Evolutionary conservation across 495 filamentous ascomycete genomes (phyloP).

Genomic region (Neurospora sp.): DNA sequence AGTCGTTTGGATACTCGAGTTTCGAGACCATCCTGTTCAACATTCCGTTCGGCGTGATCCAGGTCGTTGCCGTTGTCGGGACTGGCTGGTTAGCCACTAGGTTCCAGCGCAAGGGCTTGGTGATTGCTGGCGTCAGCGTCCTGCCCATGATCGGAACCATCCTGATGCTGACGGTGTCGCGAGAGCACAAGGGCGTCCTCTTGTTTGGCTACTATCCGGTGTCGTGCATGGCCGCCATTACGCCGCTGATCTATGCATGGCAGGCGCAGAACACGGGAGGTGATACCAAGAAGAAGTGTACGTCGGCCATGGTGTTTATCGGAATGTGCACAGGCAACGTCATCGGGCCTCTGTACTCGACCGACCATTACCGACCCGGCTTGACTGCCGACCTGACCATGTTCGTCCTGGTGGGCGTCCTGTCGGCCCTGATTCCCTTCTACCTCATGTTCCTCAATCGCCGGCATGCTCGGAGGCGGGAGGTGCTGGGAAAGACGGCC

Average conservation of each 20-base stretch:
- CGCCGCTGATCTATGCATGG: too few relatives aligned
- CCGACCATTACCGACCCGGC: constrained; percentile 47
- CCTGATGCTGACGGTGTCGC: constrained; percentile 44
- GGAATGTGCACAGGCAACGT: constrained; percentile 55
- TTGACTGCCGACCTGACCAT: constrained; percentile 42
- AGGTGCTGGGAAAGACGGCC: constrained; percentile 33
- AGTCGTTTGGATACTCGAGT: constrained; percentile 48
- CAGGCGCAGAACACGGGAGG: constrained; percentile 19
- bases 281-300: constrained; percentile 59
- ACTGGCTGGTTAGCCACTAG: constrained; percentile 36
- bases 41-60: constrained; percentile 50
- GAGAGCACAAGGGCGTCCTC: constrained; percentile 31
- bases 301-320: constrained; percentile 49
- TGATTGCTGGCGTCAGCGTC: constrained; percentile 44
- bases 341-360: constrained; percentile 51
- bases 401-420: constrained; percentile 25
- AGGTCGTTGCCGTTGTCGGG: constrained; percentile 33
- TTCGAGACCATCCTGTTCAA: constrained; percentile 56
- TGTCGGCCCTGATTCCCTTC: constrained; percentile 30
- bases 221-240: too few relatives aligned
- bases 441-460: constrained; percentile 41
- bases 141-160: constrained; percentile 44
- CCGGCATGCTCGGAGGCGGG: constrained; percentile 33
- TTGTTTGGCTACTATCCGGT: too few relatives aligned
- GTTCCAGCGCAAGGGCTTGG: constrained; percentile 45